Conservation (phyloP, 1,284 basidiomycete genomes). For the Exobasidium rhododendri region DNA sequence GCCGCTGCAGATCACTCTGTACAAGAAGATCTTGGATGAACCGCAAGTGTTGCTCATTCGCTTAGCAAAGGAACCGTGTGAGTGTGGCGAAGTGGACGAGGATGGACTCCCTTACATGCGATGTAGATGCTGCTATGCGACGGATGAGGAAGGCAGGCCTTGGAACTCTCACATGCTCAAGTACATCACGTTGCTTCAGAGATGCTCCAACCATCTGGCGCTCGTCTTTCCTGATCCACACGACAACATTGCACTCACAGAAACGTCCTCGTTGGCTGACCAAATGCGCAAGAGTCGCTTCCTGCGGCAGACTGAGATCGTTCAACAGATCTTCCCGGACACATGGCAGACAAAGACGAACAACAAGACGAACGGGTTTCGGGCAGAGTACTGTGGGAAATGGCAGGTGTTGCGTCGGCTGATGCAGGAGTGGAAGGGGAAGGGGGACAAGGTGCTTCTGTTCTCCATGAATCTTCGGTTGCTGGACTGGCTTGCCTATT, state of each 20-base stretch:
- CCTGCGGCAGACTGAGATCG: constrained; percentile 40
- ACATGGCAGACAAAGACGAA: constrained; percentile 33
- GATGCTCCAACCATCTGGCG: constrained; percentile 78
- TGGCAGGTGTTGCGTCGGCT: constrained; percentile 73
- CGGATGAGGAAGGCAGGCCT: constrained; percentile 62
- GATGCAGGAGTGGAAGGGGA: constrained; percentile 59
- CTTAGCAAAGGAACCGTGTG: constrained; percentile 67
- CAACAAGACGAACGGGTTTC: constrained; percentile 36
- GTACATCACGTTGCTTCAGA: constrained; percentile 73
- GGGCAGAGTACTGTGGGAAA: constrained; percentile 70
- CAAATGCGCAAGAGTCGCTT: constrained; percentile 32
- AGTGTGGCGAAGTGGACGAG: constrained; percentile 64
- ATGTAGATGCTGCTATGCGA: constrained; percentile 58
- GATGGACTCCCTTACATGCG: constrained; percentile 30
- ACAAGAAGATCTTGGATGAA: constrained; percentile 67
- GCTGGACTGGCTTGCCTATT: constrained; percentile 72
- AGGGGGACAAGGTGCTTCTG: constrained; percentile 58
- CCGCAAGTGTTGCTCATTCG: constrained; percentile 67
- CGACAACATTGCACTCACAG: constrained; percentile 13
- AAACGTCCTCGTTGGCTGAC: constrained; percentile 9
- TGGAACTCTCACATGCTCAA: constrained; percentile 59
- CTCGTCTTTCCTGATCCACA: constrained; percentile 70
- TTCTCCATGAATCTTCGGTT: constrained; percentile 82
- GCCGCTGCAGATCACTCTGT: constrained; percentile 65
- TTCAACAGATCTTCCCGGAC: constrained; percentile 48